phyloP scores from a whole-genome alignment of 306 rosid genomes.

The Morella rubra region DNA sequence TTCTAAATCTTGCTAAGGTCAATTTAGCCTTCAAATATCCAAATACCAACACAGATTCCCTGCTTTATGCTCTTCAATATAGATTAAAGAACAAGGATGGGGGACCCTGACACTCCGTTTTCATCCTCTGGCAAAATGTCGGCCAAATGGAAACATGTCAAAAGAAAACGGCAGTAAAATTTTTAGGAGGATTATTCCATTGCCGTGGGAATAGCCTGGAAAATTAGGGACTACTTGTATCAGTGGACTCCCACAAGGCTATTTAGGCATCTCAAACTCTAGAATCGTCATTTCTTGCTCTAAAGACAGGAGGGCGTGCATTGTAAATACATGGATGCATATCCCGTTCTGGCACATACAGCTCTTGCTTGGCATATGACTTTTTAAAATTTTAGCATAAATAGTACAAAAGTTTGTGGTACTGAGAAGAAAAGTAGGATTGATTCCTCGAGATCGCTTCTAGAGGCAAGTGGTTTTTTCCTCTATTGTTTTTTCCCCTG shows the following conservation, averaged over 20 bases:
- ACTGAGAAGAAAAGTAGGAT: slow-evolving; percentile 33
- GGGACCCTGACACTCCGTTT: slow-evolving; percentile 44
- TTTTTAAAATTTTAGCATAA: slow-evolving; percentile 44
- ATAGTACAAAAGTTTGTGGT: slow-evolving; percentile 26
- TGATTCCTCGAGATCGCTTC: slow-evolving; percentile 46
- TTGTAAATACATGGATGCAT: slow-evolving; percentile 52
- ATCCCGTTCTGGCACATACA: slow-evolving; percentile 71
- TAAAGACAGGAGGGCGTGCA: slow-evolving; percentile 60
- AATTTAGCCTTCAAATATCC: too few relatives aligned
- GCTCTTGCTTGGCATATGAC: slow-evolving; percentile 68
- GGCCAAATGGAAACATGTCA: slow-evolving; percentile 42
- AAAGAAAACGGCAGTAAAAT: slow-evolving; percentile 41
- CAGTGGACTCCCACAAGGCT: slow-evolving; percentile 53
- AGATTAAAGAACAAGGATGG: too few relatives aligned
- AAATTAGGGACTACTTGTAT: slow-evolving; percentile 68
- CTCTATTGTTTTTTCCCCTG: slow-evolving; percentile 9
- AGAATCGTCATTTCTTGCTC: slow-evolving; percentile 50
- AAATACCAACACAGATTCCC: too few relatives aligned
- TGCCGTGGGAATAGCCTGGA: slow-evolving; percentile 85
- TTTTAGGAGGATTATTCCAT: slow-evolving; percentile 80
- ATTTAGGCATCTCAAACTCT: slow-evolving; percentile 53
- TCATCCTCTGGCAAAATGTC: slow-evolving; percentile 48
- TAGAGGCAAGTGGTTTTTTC: slow-evolving; percentile 54
- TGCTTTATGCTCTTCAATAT: too few relatives aligned
- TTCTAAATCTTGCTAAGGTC: too few relatives aligned